These are phyloP conservation scores for Protostelium mycophagum DNA, from an alignment of 78 protist genomes.

Conservation along the genomic window DNA sequence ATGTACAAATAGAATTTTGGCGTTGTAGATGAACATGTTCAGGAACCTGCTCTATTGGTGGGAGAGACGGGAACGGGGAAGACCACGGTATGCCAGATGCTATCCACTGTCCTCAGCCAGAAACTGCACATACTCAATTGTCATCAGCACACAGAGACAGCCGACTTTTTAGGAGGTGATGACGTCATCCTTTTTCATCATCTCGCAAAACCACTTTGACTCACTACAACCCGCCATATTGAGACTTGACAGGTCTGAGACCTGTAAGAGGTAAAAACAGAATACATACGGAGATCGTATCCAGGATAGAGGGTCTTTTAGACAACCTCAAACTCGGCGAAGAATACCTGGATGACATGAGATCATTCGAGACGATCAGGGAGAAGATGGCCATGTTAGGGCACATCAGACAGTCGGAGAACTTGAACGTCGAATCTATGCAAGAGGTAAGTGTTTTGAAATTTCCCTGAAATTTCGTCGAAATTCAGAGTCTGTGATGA, in stretches of 20 bases:
- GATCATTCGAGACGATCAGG: not conserved
- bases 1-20: not conserved
- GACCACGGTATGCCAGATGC: slow-evolving; percentile 94
- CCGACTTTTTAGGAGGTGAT: slow-evolving; percentile 96
- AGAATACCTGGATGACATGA: not conserved
- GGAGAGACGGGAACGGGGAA: slow-evolving; percentile 98
- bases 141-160: slow-evolving; percentile 98
- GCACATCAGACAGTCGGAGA: not conserved
- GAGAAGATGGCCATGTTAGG: not conserved
- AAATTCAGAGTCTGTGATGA: too few relatives aligned
- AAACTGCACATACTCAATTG: slow-evolving; percentile 88
- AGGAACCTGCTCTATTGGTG: slow-evolving; percentile 95
- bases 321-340: not conserved
- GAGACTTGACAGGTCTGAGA: slow-evolving; percentile 35
- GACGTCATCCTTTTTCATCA: too few relatives aligned
- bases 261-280: slow-evolving; percentile 83
- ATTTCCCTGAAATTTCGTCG: too few relatives aligned
- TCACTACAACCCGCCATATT: not conserved
- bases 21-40: not conserved
- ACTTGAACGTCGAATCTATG: not conserved
- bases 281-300: not conserved
- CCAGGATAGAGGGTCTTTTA: not conserved
- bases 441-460: too few relatives aligned
- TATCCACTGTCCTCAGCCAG: slow-evolving; percentile 21
- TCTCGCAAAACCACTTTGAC: too few relatives aligned